Conservation (phyloP, 2,329 filamentous ascomycete genomes). For the Xylariaceae sp. region DNA sequence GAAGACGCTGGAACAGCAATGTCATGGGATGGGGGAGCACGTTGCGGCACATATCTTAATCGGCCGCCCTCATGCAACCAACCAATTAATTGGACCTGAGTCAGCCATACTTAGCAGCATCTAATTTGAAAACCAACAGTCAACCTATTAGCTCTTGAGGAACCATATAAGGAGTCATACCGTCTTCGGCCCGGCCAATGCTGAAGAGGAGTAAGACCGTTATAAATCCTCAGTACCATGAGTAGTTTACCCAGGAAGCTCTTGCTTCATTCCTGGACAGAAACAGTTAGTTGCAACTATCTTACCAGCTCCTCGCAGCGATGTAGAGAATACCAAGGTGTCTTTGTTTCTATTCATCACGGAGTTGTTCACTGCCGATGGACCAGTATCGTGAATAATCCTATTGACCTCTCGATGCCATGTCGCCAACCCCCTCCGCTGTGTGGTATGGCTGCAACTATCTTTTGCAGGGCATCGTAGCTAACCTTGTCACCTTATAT, state of each 20-base stretch:
- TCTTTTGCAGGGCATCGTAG: too few relatives aligned
- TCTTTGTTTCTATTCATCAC: background rate
- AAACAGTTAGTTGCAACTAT: too few relatives aligned
- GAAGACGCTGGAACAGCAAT: conserved; percentile 5
- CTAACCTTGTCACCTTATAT: too few relatives aligned
- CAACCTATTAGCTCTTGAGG: background rate
- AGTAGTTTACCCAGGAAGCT: background rate
- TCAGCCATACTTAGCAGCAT: background rate
- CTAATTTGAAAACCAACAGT: conserved; percentile 1
- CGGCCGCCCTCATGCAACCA: conserved; percentile 4
- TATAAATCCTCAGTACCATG: background rate
- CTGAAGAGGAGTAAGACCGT: background rate
- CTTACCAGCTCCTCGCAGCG: too few relatives aligned
- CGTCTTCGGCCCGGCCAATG: background rate
- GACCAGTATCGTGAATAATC: background rate
- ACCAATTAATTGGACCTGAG: background rate
- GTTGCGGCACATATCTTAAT: background rate
- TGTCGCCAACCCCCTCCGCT: background rate
- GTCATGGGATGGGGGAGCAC: conserved; percentile 2
- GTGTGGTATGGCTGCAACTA: background rate
- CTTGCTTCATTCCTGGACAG: conserved; percentile 10
- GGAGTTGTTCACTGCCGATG: background rate
- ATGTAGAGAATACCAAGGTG: background rate
- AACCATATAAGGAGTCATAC: background rate
- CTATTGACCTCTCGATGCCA: background rate